Base-by-base conservation (phyloP, 148 eudicot genomes). In the Cornus florida region DNA sequence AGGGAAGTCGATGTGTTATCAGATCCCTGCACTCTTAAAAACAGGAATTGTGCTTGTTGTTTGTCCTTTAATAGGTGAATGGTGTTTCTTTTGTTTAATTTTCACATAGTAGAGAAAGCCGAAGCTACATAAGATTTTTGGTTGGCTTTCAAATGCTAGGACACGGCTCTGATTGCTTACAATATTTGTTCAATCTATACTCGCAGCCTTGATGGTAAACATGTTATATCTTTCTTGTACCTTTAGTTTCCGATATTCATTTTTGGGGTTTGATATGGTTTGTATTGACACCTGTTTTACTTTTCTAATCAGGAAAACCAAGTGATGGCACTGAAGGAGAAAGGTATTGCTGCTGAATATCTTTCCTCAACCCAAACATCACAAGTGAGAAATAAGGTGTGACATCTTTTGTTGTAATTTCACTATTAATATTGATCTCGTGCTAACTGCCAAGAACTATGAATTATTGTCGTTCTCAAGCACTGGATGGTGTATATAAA, bases 1-100 rank as follows among this genome's bases (percentile, higher is more conserved):
- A 64, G 98, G 98, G 75, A 95, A 95, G 85, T 95, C 98, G 24
- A 88, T 95, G 89, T 93, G 98, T 72, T 95, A 90, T 80, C 98
- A 95, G 87, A 86, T 95, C 79, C 98, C 98, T 10, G 97, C 97
- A 39, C 78, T 95, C 53, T 88, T 90, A 22, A 93, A 88, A 84
- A 81, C 77, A 17, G 98, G 98, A 50, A 91, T 95, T 79, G 98
- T 95, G 78, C 98, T 95, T 69, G 97, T 95, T 83, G 97, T 95
- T 80, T 88, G 94, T 77, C 98, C 98, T 73, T 83, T 95, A 41
- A 91, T 95, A 91, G 98, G 98, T 95, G 87, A 86, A 86, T 79
- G 86, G 77, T 86, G 48, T 77, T 86, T 72, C 78, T 89, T 76
- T 84, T 88, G 69, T 68, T 72, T 84, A 68, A 71, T 73, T 71